Conservation (phyloP, 768 basidiomycete genomes). For the Paxillus involutus region DNA sequence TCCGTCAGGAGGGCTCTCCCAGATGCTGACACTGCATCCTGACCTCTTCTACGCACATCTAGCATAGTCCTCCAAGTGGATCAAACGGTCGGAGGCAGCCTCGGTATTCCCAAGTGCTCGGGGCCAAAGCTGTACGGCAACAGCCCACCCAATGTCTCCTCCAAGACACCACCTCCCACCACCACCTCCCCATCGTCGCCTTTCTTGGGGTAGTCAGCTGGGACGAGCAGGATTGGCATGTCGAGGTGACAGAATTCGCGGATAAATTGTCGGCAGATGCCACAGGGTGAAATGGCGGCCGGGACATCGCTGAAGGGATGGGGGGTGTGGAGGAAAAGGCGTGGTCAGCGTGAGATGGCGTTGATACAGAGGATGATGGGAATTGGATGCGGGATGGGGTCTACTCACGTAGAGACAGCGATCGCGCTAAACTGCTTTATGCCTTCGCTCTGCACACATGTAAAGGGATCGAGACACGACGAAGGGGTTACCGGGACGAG, state of each 20-base stretch:
- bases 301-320: constrained; percentile 59
- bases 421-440: constrained; percentile 65
- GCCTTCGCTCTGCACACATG: constrained; percentile 67
- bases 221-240: constrained; percentile 74
- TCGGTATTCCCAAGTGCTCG: constrained; percentile 60
- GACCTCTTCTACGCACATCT: too few species aligned
- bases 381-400: too few species aligned
- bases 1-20: too few species aligned
- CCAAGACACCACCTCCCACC: constrained; percentile 52
- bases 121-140: constrained; percentile 86
- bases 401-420: constrained; percentile 71
- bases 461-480: not conserved
- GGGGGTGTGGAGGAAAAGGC: too few species aligned
- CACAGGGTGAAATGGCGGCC: constrained; percentile 80
- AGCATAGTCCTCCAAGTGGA: too few species aligned
- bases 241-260: constrained; percentile 78
- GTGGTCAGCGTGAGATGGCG: not conserved
- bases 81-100: not conserved
- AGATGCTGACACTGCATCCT: too few species aligned
- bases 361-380: not conserved
- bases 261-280: constrained; percentile 89
- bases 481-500: too few species aligned
- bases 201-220: constrained; percentile 54
- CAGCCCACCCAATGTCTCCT: constrained; percentile 68
- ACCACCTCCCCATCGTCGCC: constrained; percentile 24